phyloP scores from a whole-genome alignment of 257 asterid species.

The Solanum medicagineum region DNA sequence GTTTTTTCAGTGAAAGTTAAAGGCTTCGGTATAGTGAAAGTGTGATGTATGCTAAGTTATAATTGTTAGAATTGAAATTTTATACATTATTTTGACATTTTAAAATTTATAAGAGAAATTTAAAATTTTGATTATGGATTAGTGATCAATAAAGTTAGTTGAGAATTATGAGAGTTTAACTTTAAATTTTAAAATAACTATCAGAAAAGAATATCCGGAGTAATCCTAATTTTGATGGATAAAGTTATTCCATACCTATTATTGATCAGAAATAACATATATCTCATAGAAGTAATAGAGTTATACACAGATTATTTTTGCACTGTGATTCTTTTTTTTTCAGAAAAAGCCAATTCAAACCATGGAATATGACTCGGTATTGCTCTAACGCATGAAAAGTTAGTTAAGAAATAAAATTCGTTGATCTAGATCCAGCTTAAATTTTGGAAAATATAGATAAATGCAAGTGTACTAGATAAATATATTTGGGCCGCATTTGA shows the following conservation, averaged over 20 bases:
- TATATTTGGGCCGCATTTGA: not conserved
- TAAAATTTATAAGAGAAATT: not conserved
- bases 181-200: not conserved
- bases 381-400: not conserved
- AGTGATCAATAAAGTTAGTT: not conserved
- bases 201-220: not conserved
- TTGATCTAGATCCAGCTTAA: not conserved
- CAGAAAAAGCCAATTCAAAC: not conserved
- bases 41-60: too few relatives aligned
- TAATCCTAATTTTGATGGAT: accelerated
- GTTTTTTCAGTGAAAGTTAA: too few relatives aligned
- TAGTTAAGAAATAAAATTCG: not conserved
- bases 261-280: accelerated
- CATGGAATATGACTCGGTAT: not conserved
- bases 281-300: not conserved
- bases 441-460: not conserved
- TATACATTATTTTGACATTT: too few relatives aligned
- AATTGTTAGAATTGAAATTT: too few relatives aligned
- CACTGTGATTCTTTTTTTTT: too few relatives aligned
- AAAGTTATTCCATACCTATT: not conserved
- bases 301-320: accelerated
- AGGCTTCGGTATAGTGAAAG: too few relatives aligned
- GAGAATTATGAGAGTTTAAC: not conserved
- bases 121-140: not conserved
- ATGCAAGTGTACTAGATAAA: not conserved